Evolutionary conservation across 108 stramenopile species (phyloP), one percentile per base, ranked within the genome.

Genomic region (Discostella stelligeroides): DNA sequence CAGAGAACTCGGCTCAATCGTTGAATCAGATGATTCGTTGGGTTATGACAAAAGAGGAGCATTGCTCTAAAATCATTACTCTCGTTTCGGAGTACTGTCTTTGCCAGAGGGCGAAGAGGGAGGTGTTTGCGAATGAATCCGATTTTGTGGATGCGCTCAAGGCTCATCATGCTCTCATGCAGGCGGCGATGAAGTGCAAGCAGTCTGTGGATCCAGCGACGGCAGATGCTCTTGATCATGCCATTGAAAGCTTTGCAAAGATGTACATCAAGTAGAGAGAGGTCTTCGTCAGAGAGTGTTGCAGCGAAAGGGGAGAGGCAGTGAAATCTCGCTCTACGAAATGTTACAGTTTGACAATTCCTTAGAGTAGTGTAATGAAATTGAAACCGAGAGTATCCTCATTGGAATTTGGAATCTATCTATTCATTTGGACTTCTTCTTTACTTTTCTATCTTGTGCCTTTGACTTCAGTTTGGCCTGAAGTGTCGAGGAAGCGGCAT

Each of bases 1-100:
- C 80, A 18, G 67, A 72, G 10, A 48, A 63, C 25, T 69, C 68
- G 45, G 73, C 86, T 7, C 82, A 80, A 50, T 63, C 72, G 20
- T 68, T 89, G 68, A 92, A 92, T 60, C 91, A 92, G 66, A 82
- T 88, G 84, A 76, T 90, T 63, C 78, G 90, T 51, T 92, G 91
- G 91, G 84, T 92, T 51, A 87, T 79, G 70, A 86, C 85, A 24
- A 92, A 92, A 70, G 91, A 92, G 63, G 88, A 89, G 58, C 88
- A 88, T 68, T 73, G 74, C 25, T 66, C 60, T 29, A 87, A 92
- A 61, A 92, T 92, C 45, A 92, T 92, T 54, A 82, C 66, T 37
- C 59, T 81, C 39, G 73, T 92, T 8, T 60, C 82, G 5, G 86
- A 88, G 57, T 92, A 92, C 66, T 88, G 86, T 41, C 79, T 92